phyloP scores from a whole-genome alignment of 1,139 yeast genomes.

The Geotrichum europaeum region DNA sequence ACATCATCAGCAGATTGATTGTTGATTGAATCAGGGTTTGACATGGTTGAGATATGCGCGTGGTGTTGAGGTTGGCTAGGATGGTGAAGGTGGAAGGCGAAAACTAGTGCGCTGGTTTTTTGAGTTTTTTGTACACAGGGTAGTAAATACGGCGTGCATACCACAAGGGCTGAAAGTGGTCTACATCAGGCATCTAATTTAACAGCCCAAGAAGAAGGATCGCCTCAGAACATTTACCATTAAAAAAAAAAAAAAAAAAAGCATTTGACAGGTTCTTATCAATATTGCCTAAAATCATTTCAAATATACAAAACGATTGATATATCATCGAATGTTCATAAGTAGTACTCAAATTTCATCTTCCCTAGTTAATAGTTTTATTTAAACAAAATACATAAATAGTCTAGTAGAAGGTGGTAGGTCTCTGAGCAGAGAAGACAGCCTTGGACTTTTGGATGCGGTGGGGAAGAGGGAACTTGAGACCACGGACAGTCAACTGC shows the following conservation, averaged over 20 bases:
- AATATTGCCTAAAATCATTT: neutral
- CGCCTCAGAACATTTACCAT: neutral
- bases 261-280: neutral
- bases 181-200: neutral
- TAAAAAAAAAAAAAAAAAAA: neutral
- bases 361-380: constrained; percentile 4
- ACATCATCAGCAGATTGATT: constrained; percentile 55
- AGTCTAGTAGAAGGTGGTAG: constrained; percentile 88
- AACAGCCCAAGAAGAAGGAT: neutral
- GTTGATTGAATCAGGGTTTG: neutral
- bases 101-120: constrained; percentile 5
- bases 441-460: constrained; percentile 89
- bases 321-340: neutral
- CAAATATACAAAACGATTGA: neutral
- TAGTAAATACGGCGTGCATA: neutral
- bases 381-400: constrained; percentile 14
- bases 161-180: neutral
- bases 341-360: constrained; percentile 1
- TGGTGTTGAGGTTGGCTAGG: neutral
- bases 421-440: constrained; percentile 88
- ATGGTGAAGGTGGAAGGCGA: neutral
- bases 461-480: constrained; percentile 99
- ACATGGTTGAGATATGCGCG: neutral
- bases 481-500: constrained; percentile 93
- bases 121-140: neutral